Conservation (phyloP, 2,329 filamentous ascomycete species). For the Stenocarpella maydis region DNA sequence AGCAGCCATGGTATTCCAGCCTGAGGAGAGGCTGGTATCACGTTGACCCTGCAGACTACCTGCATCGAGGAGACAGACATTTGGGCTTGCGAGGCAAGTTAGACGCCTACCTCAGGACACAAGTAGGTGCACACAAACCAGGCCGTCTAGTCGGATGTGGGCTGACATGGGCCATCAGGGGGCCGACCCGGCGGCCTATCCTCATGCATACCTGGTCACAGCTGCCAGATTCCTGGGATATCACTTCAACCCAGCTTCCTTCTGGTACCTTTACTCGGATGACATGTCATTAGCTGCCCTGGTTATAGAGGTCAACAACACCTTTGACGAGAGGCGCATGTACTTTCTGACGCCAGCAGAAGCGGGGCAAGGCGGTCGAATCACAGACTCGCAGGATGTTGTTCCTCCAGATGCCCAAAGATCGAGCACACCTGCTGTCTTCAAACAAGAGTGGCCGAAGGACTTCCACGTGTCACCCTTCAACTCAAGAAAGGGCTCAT, state of each 20-base stretch:
- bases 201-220: conserved; percentile 75
- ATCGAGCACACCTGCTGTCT: conserved; percentile 39
- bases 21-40: conserved; percentile 60
- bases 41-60: conserved; percentile 67
- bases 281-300: conserved; percentile 67
- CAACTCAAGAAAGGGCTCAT: conserved; percentile 67
- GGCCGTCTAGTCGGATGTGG: background rate
- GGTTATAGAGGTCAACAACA: conserved; percentile 79
- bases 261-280: conserved; percentile 78
- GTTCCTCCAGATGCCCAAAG: background rate
- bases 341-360: conserved; percentile 63
- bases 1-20: conserved; percentile 30
- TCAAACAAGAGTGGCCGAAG: conserved; percentile 68
- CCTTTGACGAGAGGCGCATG: conserved; percentile 75
- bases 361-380: conserved; percentile 33
- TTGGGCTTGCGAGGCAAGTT: conserved; percentile 71
- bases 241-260: conserved; percentile 78
- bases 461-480: conserved; percentile 82
- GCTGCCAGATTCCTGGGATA: conserved; percentile 74
- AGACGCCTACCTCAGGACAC: conserved; percentile 62
- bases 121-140: conserved; percentile 53
- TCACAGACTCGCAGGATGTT: conserved; percentile 13
- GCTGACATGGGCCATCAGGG: conserved; percentile 50
- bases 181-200: conserved; percentile 66
- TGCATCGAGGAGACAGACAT: conserved; percentile 60